Evolutionary conservation across 495 filamentous ascomycete genomes (phyloP).

Genomic region (Xylaria sp.): DNA sequence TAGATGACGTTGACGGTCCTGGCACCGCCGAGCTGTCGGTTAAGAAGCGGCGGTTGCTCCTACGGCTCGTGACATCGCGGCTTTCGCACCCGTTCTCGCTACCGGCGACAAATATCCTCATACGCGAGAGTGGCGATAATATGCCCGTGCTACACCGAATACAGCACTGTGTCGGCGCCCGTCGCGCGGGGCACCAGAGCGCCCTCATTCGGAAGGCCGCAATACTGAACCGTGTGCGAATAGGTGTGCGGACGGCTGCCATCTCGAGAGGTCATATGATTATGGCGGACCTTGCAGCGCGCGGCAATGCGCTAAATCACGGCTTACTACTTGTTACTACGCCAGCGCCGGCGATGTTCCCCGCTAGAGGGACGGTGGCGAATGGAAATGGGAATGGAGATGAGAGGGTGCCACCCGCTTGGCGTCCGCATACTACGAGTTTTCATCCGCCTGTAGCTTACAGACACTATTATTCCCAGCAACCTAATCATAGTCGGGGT

Average conservation of each 20-base stretch:
- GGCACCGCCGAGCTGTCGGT: constrained; percentile 55
- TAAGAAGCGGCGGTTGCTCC: constrained; percentile 72
- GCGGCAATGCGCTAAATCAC: constrained; percentile 35
- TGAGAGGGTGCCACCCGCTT: constrained; percentile 24
- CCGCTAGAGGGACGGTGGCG: neutral
- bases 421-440: constrained; percentile 35
- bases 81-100: constrained; percentile 71
- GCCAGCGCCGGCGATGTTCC: constrained; percentile 26
- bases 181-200: constrained; percentile 31
- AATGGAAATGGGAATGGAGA: neutral
- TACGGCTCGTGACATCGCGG: constrained; percentile 70
- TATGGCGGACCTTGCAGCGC: constrained; percentile 36
- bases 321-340: constrained; percentile 37
- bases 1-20: constrained; percentile 68
- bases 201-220: constrained; percentile 59
- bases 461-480: neutral
- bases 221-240: constrained; percentile 60
- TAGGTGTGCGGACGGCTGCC: constrained; percentile 43
- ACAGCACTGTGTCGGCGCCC: constrained; percentile 46
- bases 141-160: constrained; percentile 56
- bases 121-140: constrained; percentile 61
- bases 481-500: neutral
- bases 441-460: constrained; percentile 26
- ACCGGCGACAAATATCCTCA: constrained; percentile 71
- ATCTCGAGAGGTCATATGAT: constrained; percentile 35